Evolutionary conservation across 176 grass and related monocot species (phyloP), one percentile per base, ranked within the genome.

Genomic region (Rhynchospora tenuis): DNA sequence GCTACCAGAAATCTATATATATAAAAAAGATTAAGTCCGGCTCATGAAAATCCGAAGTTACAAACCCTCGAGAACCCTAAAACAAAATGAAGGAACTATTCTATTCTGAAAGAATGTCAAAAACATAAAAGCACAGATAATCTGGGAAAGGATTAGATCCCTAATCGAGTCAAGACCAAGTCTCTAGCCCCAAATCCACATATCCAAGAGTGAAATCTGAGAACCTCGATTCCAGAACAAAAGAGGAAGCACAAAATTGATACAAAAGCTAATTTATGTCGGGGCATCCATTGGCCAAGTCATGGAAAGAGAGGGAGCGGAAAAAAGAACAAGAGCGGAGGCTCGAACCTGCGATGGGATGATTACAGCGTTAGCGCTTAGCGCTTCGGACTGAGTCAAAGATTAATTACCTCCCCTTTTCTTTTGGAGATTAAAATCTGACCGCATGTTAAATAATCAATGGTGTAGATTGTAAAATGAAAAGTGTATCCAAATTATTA

Each of bases 51-150:
- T 63, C 43, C 7, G 12, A 69, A 75, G 9, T 27, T 9, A 85
- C 14, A 86, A 86, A 86, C 84, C 84, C 84, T 86, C 80, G 71
- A 79, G 31, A 76, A 76, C 70, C 83, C 69, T 76, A 60, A 74
- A 16, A 62, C 12, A 73, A n/a, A n/a, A n/a, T n/a, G n/a, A 55
- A 61, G 55, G 29, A 85, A 43, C 47, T n/a, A 79, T 54, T 31
- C 17, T 63, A 11, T 54, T 69, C 19, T n/a, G n/a, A n/a, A n/a
- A 38, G 11, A 28, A 64, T 79, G 12, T 42, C 24, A 0, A 60
- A n/a, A 85, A 76, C 15, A 23, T 22, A 44, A 74, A 9, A 46
- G 47, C 46, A 43, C 58, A 59, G 0, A 44, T 8, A 85, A 76
- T 50, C 66, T 48, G 29, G 33, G n/a, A n/a, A 23, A 2, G 23